A percentile compares a stretch with the other conserved stretches of the same genome.
These are phyloP conservation scores for Hypseocharis bilobata DNA, from an alignment of 441 rosid genomes.

Conservation along the genomic window DNA sequence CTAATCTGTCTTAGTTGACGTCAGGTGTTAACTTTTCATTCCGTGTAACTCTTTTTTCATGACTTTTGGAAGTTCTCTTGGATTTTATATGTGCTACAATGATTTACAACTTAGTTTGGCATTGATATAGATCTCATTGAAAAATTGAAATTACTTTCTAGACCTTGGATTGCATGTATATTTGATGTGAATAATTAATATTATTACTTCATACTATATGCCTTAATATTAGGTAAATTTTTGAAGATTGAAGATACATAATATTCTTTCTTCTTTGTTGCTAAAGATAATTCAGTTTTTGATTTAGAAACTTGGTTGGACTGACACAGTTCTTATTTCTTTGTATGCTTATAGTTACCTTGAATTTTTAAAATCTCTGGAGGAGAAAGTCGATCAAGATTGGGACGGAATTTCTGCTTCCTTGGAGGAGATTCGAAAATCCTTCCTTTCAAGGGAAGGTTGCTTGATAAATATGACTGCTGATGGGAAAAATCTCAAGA, in stretches of 20 bases:
- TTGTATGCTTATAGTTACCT: conserved; percentile 46
- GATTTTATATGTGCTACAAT: neutral
- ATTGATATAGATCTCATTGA: neutral
- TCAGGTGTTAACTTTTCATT: neutral
- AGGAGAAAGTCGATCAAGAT: conserved; percentile 72
- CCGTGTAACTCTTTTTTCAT: neutral
- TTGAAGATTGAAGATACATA: too few relatives aligned
- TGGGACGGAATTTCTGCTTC: conserved; percentile 81
- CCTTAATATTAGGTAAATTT: neutral
- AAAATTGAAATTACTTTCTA: neutral
- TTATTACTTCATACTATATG: neutral
- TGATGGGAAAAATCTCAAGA: conserved; percentile 55
- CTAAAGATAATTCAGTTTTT: neutral
- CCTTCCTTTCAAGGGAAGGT: conserved; percentile 62
- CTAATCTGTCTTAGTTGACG: neutral
- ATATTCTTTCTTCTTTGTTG: neutral
- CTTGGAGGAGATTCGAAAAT: conserved; percentile 69
- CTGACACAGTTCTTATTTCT: conserved; percentile 20
- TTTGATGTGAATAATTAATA: neutral
- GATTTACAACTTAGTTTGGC: neutral
- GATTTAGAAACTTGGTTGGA: neutral
- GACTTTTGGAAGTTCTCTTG: neutral
- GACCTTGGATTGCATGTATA: neutral
- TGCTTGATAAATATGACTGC: conserved; percentile 88
- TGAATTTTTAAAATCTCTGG: conserved; percentile 64